Evolutionary conservation across 1,139 yeast species (phyloP).

Genomic region (Saccharomyces hybrid): DNA sequence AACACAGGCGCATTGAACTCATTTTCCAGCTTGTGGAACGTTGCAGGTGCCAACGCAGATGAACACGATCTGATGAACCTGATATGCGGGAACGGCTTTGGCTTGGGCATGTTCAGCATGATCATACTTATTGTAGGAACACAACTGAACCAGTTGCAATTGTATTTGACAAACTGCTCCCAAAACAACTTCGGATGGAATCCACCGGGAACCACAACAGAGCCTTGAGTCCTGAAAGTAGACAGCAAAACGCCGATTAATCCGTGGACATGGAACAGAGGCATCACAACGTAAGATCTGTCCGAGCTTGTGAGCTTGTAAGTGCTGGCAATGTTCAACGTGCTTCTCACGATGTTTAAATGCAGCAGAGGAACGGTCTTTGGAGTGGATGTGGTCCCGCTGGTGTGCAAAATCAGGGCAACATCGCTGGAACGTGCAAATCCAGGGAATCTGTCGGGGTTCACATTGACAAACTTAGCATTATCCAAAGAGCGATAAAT

Average conservation of each 20-base stretch:
- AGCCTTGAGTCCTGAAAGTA: conserved; percentile 53
- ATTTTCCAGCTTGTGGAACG: conserved; percentile 47
- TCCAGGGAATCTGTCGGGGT: conserved; percentile 34
- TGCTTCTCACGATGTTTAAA: conserved; percentile 50
- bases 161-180: conserved; percentile 42
- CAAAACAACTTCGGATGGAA: conserved; percentile 56
- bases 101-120: conserved; percentile 44
- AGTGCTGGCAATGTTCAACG: conserved; percentile 48
- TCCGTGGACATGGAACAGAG: conserved; percentile 68
- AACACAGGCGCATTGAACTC: conserved; percentile 56
- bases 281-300: conserved; percentile 59
- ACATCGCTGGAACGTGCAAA: conserved; percentile 42
- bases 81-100: conserved; percentile 44
- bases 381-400: conserved; percentile 68
- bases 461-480: conserved; percentile 30
- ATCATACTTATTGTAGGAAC: conserved; percentile 69
- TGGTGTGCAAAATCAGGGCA: conserved; percentile 59
- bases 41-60: conserved; percentile 56
- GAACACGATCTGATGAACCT: conserved; percentile 65
- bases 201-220: conserved; percentile 48
- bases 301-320: conserved; percentile 44
- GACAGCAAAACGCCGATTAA: conserved; percentile 54
- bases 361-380: conserved; percentile 66
- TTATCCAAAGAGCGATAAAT: conserved; percentile 28
- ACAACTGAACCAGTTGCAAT: conserved; percentile 64